Evolutionary conservation across 2,329 filamentous ascomycete genomes (phyloP).

Genomic region (Pseudogymnoascus sp.): DNA sequence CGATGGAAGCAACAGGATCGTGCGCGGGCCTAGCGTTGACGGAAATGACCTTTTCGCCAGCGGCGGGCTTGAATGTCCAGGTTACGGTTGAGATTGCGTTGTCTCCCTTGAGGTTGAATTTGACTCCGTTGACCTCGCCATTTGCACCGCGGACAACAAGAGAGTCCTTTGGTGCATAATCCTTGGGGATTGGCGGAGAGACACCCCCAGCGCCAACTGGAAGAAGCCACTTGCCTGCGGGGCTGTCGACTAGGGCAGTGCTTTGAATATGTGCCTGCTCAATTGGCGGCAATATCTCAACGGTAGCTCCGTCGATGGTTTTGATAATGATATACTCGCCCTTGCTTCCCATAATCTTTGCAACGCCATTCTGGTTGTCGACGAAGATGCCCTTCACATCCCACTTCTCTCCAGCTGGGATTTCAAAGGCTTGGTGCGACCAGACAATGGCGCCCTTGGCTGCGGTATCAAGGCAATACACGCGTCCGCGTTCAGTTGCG

Average conservation of each 20-base stretch:
- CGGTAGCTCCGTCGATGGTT: constrained; percentile 41
- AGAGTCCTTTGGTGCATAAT: constrained; percentile 42
- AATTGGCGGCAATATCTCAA: constrained; percentile 37
- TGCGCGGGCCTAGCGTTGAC: constrained; percentile 62
- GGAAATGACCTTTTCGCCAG: constrained; percentile 58
- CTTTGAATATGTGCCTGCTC: constrained; percentile 35
- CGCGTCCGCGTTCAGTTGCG: constrained; percentile 67
- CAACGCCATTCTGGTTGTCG: constrained; percentile 45
- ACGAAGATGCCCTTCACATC: constrained; percentile 60
- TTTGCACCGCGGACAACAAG: constrained; percentile 45
- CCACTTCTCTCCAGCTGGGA: constrained; percentile 49
- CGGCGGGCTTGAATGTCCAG: constrained; percentile 67
- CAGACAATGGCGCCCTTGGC: constrained; percentile 68
- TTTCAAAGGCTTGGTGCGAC: constrained; percentile 57
- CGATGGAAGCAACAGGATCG: constrained; percentile 90
- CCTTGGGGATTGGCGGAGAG: constrained; percentile 38
- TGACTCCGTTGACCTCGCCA: constrained; percentile 47
- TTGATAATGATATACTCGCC: constrained; percentile 55
- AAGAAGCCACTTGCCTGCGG: constrained; percentile 45
- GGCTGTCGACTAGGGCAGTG: constrained; percentile 45
- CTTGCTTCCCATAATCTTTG: constrained; percentile 30
- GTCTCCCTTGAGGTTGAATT: constrained; percentile 38
- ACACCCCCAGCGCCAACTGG: constrained; percentile 44
- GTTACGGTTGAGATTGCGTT: constrained; percentile 39
- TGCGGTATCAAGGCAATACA: constrained; percentile 73